Evolutionary conservation across 2,329 filamentous ascomycete species (phyloP).

Genomic region (Phialophora macrospora): DNA sequence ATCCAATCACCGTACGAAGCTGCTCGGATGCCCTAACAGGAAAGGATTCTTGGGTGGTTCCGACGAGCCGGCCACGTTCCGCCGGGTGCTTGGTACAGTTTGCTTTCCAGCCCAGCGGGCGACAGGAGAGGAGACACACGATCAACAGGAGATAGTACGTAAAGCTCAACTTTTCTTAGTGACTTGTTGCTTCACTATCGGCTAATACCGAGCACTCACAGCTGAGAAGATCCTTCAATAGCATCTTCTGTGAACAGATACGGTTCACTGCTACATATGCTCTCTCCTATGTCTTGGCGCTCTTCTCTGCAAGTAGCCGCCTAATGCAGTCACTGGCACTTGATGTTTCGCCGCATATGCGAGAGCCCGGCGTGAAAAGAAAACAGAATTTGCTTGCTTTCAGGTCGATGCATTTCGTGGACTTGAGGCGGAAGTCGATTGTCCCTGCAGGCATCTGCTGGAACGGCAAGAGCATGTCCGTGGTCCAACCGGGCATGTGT

Average conservation of each 20-base stretch:
- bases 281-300: not conserved
- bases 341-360: slow-evolving; percentile 3
- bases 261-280: not conserved
- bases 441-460: slow-evolving; percentile 11
- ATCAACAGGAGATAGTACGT: not conserved
- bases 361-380: slow-evolving; percentile 5
- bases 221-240: not conserved
- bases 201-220: no score
- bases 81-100: not conserved
- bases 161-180: not conserved
- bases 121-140: not conserved
- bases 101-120: no score
- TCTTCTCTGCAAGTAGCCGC: not conserved
- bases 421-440: not conserved
- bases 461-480: not conserved
- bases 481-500: slow-evolving; percentile 19
- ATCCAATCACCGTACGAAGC: not conserved
- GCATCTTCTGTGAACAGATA: not conserved
- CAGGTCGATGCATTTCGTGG: not conserved
- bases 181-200: no score
- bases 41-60: not conserved
- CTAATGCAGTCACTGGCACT: not conserved
- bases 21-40: not conserved
- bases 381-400: slow-evolving; percentile 1
- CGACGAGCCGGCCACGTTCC: slow-evolving; percentile 15